phyloP scores from a whole-genome alignment of 139 green algal species.

The Mesostigma viride region DNA sequence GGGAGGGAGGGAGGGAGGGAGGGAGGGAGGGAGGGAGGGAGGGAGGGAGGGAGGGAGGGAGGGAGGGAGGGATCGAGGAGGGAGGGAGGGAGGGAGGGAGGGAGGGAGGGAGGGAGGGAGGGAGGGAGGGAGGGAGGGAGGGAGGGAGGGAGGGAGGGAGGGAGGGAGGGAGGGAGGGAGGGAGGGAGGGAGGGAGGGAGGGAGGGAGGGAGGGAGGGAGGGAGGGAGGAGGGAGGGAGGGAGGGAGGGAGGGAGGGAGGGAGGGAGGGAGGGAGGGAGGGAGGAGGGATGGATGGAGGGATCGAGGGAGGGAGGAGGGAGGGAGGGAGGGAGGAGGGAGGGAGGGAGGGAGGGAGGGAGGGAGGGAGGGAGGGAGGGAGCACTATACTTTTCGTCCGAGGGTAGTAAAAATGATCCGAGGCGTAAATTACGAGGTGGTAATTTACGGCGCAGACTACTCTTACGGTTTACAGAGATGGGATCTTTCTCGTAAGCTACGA shows the following conservation, averaged over 20 bases:
- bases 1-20: too few relatives aligned
- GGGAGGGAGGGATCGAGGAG: too few relatives aligned
- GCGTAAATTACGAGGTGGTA: too few relatives aligned
- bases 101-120: not conserved
- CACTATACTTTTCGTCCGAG: too few relatives aligned
- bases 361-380: conserved; percentile 8
- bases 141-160: too few relatives aligned
- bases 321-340: not conserved
- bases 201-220: not conserved
- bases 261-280: not conserved
- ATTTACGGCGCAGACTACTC: too few relatives aligned
- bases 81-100: too few relatives aligned
- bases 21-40: too few relatives aligned
- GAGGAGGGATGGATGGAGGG: not conserved
- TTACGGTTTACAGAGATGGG: not conserved
- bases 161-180: too few relatives aligned
- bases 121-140: conserved; percentile 2
- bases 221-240: not conserved
- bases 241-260: conserved; percentile 3
- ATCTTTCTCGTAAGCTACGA: too few relatives aligned
- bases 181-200: not conserved
- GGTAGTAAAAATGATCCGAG: too few relatives aligned
- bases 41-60: too few relatives aligned
- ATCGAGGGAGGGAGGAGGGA: not conserved
- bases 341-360: conserved; percentile 3